Conservation (phyloP, 805 yeast species). For the Myxozyma melibiosi region DNA sequence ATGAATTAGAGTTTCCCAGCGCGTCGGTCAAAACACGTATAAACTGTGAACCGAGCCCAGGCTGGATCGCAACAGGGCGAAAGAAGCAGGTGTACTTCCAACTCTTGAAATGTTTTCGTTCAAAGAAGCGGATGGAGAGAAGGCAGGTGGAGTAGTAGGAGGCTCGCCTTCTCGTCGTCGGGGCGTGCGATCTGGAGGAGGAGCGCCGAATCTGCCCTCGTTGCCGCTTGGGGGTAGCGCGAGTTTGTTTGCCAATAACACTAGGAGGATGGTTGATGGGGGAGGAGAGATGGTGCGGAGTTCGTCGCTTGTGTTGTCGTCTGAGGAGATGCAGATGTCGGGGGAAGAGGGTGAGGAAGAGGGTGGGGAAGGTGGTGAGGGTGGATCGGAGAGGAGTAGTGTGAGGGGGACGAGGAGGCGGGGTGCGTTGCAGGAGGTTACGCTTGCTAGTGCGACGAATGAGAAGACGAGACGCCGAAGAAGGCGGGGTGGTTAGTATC, state of each 20-base stretch:
- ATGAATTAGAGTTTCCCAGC: no score
- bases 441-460: neutral
- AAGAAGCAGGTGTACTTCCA: no score
- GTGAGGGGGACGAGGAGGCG: neutral
- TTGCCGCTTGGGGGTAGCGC: neutral
- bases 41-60: no score
- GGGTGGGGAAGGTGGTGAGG: neutral
- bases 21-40: no score
- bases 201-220: slow-evolving; percentile 2
- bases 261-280: no score
- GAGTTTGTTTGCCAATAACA: no score
- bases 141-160: no score
- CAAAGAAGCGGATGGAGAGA: no score
- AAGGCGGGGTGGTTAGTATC: neutral
- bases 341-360: neutral
- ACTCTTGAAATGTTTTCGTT: no score
- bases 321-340: neutral
- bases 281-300: neutral
- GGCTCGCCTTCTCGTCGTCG: no score
- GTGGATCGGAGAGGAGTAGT: slow-evolving; percentile 4
- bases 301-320: slow-evolving; percentile 7
- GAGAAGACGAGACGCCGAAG: neutral
- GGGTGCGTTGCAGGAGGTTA: neutral
- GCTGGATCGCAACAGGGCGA: no score
- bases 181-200: no score